Evolutionary conservation across 805 yeast genomes (phyloP), one percentile per base, ranked within the genome.

Genomic region (Danielozyma ontarioensis): DNA sequence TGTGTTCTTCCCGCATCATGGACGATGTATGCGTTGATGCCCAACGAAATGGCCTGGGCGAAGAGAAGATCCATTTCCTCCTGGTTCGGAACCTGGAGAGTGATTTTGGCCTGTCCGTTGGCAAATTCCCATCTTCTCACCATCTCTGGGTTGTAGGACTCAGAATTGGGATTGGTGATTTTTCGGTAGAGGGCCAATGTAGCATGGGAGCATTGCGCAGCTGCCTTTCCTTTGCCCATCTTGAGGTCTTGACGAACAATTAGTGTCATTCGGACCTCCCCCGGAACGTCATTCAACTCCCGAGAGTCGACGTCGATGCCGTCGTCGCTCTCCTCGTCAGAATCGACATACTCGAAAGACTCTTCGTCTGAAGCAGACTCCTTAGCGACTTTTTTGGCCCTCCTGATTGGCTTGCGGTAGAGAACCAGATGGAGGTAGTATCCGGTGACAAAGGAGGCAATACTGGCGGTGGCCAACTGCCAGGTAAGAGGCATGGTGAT

Each of bases 151-250:
- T 84, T 80, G 41, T 76, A 72, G 4, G 74, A 72, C 4, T 68
- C 71, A 2, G 76, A 65, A 3, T 64, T 52, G 4, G 75, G 71
- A 25, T 69, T 62, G 25, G 74, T 64, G 62, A 83, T 81, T 40
- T 77, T 61, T 49, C 83, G 80, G 59, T 84, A 93, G 46, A 93
- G 78, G 0, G 93, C 89, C 22, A 93, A 70, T 0, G 97, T 94
- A n/a, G 98, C 98, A 63, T 93, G 99, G 25, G 88, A 81, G 58
- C 97, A 90, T 54, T 93, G 99, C 4, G 98, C 98, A 4, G 97
- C 97, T 2, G 85, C 81, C 54, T 93, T 93, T 15, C 99, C 99
- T 59, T 86, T 87, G 21, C 83, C 78, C 97, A 93, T 93, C 27
- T 78, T 80, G 40, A 93, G 64, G 55, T 93, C 98, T 18, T 81